phyloP scores from a whole-genome alignment of 2,329 filamentous ascomycete genomes.

The Xylariaceae sp. region DNA sequence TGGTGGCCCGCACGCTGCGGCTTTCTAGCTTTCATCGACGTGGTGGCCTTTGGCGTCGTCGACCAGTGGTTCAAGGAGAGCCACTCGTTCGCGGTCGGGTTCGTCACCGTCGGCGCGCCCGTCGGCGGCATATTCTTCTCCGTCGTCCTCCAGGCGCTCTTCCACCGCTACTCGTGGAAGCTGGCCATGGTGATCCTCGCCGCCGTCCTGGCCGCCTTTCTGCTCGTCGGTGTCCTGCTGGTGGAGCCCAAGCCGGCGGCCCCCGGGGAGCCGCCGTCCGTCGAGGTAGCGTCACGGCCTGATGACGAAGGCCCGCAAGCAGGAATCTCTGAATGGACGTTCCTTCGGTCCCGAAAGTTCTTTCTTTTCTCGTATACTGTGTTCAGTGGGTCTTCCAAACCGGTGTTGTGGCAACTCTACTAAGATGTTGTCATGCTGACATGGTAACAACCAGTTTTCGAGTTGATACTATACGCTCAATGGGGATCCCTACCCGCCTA shows the following conservation, averaged over 20 bases:
- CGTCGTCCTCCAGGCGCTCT: background rate
- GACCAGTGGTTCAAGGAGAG: background rate
- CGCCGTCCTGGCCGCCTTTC: background rate
- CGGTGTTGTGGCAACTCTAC: too few relatives aligned
- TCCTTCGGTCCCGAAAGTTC: constrained; percentile 1
- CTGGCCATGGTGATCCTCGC: background rate
- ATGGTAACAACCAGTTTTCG: background rate
- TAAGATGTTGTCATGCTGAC: background rate
- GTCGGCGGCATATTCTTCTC: background rate
- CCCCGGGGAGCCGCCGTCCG: background rate
- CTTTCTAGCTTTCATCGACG: background rate
- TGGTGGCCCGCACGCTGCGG: too few relatives aligned
- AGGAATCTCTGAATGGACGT: background rate
- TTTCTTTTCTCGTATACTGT: background rate
- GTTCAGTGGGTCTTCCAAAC: background rate
- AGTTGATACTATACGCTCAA: background rate
- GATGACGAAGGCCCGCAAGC: background rate
- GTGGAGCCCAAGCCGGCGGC: background rate
- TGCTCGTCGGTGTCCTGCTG: background rate
- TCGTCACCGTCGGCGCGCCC: background rate
- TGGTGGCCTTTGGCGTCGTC: background rate
- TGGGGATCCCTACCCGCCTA: background rate
- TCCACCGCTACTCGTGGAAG: background rate
- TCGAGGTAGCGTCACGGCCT: background rate
- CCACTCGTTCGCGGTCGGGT: background rate